Conservation (phyloP, 495 filamentous ascomycete species). For the Poronia punctata region DNA sequence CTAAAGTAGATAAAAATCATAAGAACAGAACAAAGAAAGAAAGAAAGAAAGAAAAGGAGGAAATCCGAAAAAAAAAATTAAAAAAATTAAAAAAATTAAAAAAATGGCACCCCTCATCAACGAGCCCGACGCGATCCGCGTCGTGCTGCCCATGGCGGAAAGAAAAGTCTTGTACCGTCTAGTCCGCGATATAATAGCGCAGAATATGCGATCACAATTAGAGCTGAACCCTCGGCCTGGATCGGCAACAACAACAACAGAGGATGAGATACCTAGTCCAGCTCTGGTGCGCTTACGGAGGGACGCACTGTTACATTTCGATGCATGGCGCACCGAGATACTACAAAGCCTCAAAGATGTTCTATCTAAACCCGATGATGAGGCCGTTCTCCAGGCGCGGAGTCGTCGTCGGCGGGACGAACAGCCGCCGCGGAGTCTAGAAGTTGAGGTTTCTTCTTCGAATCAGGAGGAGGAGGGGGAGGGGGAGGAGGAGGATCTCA, state of each 20-base stretch:
- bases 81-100: too few relatives aligned
- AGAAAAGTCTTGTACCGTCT: slow-evolving; percentile 37
- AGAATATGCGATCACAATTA: slow-evolving; percentile 38
- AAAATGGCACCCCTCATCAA: slow-evolving; percentile 41
- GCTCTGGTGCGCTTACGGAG: slow-evolving; percentile 26
- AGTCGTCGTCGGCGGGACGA: slow-evolving; percentile 29
- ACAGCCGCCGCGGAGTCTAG: slow-evolving; percentile 13
- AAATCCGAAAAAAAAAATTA: neutral
- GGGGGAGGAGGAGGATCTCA: slow-evolving; percentile 19
- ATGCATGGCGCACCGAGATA: slow-evolving; percentile 32
- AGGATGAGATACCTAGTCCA: slow-evolving; percentile 11
- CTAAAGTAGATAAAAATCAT: too few relatives aligned
- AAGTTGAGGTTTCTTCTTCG: too few relatives aligned
- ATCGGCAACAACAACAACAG: slow-evolving; percentile 5
- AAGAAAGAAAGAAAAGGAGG: neutral
- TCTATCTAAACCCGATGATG: slow-evolving; percentile 26
- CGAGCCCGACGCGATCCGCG: slow-evolving; percentile 38
- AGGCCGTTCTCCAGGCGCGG: slow-evolving; percentile 29
- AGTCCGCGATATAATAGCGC: slow-evolving; percentile 28
- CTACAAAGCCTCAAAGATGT: slow-evolving; percentile 32
- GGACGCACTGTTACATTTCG: slow-evolving; percentile 33
- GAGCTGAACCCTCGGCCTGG: slow-evolving; percentile 19
- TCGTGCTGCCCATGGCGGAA: slow-evolving; percentile 34
- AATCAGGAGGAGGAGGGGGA: too few relatives aligned
- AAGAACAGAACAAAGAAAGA: too few relatives aligned